phyloP scores from a whole-genome alignment of 208 protist species.

The Tritrichomonas foetus region DNA sequence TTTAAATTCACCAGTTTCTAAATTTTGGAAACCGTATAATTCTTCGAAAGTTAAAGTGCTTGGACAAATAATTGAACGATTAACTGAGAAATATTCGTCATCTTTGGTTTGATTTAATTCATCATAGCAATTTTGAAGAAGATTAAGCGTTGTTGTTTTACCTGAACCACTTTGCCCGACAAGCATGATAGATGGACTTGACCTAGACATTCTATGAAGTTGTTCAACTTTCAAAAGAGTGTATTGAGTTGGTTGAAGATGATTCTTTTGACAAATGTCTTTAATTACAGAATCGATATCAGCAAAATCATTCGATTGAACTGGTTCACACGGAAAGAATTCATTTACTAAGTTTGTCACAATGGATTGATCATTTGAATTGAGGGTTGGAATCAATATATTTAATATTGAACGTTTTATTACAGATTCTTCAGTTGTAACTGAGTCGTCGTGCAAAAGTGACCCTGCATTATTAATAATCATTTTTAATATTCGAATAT shows the following conservation, averaged over 20 bases:
- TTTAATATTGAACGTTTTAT: constrained; percentile 45
- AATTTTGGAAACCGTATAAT: constrained; percentile 81
- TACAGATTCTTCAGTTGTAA: too few relatives aligned
- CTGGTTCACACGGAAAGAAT: neutral
- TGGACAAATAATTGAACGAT: constrained; percentile 85
- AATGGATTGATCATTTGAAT: neutral
- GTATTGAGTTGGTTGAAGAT: neutral
- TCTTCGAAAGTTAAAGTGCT: constrained; percentile 88
- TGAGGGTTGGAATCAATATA: neutral
- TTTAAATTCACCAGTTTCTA: constrained; percentile 67
- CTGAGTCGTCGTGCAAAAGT: too few relatives aligned
- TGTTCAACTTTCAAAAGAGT: constrained; percentile 43
- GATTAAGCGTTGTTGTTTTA: constrained; percentile 62
- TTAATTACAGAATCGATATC: neutral
- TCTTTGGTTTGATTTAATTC: neutral
- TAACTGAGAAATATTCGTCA: neutral
- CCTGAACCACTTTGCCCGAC: constrained; percentile 83
- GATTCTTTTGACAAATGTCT: neutral
- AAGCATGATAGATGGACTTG: constrained; percentile 72
- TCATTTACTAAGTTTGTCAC: neutral
- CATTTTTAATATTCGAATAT: too few relatives aligned
- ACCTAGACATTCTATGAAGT: neutral
- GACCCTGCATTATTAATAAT: too few relatives aligned
- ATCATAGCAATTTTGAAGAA: constrained; percentile 28
- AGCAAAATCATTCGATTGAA: too few relatives aligned